Base-by-base conservation (phyloP, 768 basidiomycete species). In the Phlebiopsis gigantea region DNA sequence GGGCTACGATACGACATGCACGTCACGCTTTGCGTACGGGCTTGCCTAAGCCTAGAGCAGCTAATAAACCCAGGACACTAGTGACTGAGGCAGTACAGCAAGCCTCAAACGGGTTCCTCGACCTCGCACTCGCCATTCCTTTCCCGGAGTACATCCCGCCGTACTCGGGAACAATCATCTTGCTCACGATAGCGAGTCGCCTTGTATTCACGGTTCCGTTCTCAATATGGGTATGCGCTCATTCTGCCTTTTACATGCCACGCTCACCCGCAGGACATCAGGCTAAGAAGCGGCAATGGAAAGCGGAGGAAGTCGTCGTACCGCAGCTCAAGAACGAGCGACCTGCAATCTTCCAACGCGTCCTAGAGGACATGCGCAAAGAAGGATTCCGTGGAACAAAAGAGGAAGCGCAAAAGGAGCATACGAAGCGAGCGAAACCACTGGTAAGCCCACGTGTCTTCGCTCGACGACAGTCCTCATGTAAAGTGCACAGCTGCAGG, bases 91-190 rank as follows among this genome's bases (percentile, higher is more conserved):
- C 65, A 1, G 50, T 69, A 1, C 64, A 67, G 29, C 44, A 26
- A 0, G 60, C 66, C 14, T 68, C 68, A 31, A 77, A 90, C 64
- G 84, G 81, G 9, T 90, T 91, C 65, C 75, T 91, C 14, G 90
- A 92, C 75, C 72, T 91, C 48, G 85, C 90, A 22, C 66, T 82
- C 34, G 88, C 87, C 3, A 72, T 91, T n/a, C 90, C 90, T 1
- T 74, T 82, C 61, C 88, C 90, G 22, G 75, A 83, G 0, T 79
- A 77, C 9, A 75, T 83, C 60, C 89, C 90, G 0, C 71, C 83
- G 0, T 92, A 92, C 70, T 80, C 90, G 5, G 79, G 83, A 1
- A 84, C 88, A 1, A 90, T 93, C 57, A 84, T 92, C 51, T 65
- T 90, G 2, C 75, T 83, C 55, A 85, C 90, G 2, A 66, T 88